Percentiles rank a stretch among this genome's conserved stretches.
phyloP scores from a whole-genome alignment of 352 stramenopile genomes.

The Phytophthora palmivora region DNA sequence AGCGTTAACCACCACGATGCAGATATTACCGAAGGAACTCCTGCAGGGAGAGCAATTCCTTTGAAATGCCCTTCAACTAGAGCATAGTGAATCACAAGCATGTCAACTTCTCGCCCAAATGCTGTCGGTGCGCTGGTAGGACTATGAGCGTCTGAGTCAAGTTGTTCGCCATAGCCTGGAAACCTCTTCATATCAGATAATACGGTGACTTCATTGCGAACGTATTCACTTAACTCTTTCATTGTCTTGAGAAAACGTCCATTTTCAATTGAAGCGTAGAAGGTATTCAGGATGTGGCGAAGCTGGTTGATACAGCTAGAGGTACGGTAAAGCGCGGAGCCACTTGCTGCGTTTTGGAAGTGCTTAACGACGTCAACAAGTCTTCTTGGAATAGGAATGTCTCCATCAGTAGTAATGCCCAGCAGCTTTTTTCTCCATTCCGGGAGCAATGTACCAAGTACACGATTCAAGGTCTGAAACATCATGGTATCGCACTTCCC shows the following conservation, averaged over 20 bases:
- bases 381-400: conserved; percentile 16
- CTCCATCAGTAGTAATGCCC: conserved; percentile 29
- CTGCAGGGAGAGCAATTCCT: conserved; percentile 14
- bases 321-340: conserved; percentile 31
- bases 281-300: conserved; percentile 33
- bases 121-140: conserved; percentile 13
- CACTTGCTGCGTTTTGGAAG: conserved; percentile 26
- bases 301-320: conserved; percentile 31
- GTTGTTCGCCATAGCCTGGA: conserved; percentile 13
- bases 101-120: conserved; percentile 45
- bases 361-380: conserved; percentile 30
- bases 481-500: conserved; percentile 29
- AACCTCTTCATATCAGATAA: conserved; percentile 34
- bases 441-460: conserved; percentile 36
- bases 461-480: conserved; percentile 33
- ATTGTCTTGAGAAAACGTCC: conserved; percentile 32
- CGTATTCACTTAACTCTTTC: conserved; percentile 31
- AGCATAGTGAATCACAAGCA: conserved; percentile 51
- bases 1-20: conserved; percentile 57
- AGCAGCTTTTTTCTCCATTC: conserved; percentile 36
- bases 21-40: conserved; percentile 15
- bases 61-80: conserved; percentile 53
- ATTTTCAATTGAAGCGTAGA: conserved; percentile 39
- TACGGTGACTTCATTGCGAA: conserved; percentile 31
- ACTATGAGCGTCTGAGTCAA: conserved; percentile 1